Evolutionary conservation across 2,329 filamentous ascomycete genomes (phyloP).

Genomic region (Septoria petroselini): DNA sequence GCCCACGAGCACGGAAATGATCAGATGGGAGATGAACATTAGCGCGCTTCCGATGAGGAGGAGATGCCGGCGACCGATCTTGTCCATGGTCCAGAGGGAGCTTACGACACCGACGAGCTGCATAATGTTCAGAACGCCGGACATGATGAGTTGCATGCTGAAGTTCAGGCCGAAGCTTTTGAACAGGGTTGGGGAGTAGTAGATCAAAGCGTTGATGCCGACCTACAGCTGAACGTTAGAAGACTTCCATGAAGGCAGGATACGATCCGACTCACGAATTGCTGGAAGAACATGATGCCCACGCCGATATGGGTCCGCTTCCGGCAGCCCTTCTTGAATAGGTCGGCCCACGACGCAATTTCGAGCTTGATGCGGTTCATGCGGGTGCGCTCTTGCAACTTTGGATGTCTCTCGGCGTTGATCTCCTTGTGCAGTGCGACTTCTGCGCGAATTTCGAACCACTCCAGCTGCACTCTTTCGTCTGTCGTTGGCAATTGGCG

Average conservation of each 20-base stretch:
- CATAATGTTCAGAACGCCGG: slow-evolving; percentile 44
- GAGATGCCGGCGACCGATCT: slow-evolving; percentile 42
- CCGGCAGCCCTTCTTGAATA: slow-evolving; percentile 48
- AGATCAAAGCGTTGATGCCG: slow-evolving; percentile 48
- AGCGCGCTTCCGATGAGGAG: slow-evolving; percentile 45
- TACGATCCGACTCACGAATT: not conserved
- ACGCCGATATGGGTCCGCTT: slow-evolving; percentile 52
- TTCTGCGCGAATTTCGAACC: slow-evolving; percentile 53
- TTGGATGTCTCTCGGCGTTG: slow-evolving; percentile 39
- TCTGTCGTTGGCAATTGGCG: slow-evolving; percentile 48
- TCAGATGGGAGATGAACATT: slow-evolving; percentile 49
- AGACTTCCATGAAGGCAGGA: not conserved
- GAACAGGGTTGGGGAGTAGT: slow-evolving; percentile 50
- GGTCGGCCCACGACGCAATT: slow-evolving; percentile 47
- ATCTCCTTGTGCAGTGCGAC: slow-evolving; percentile 51
- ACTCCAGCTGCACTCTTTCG: slow-evolving; percentile 52
- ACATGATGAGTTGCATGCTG: slow-evolving; percentile 42
- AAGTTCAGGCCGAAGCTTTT: slow-evolving; percentile 40
- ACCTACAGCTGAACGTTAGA: slow-evolving; percentile 37
- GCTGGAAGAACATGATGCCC: slow-evolving; percentile 57
- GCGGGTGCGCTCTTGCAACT: slow-evolving; percentile 29
- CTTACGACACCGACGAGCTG: slow-evolving; percentile 44
- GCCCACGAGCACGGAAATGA: slow-evolving; percentile 55
- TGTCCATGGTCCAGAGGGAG: slow-evolving; percentile 46
- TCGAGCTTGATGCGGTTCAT: slow-evolving; percentile 45